Base-by-base conservation (phyloP, 768 basidiomycete species). In the Tricholoma furcatifolium region DNA sequence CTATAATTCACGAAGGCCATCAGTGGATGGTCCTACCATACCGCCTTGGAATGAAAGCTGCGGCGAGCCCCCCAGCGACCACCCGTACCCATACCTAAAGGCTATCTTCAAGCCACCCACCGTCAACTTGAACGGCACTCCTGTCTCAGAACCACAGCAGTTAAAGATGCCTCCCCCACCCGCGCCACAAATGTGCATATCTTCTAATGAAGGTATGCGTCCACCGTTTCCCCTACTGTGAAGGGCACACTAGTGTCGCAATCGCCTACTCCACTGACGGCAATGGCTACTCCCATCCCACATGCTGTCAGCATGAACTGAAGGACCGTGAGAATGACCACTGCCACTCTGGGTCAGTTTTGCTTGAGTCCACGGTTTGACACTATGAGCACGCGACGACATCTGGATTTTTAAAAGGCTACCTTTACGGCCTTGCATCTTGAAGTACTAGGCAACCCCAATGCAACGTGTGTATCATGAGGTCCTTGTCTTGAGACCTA, bases 81-180 rank as follows among this genome's bases (percentile, higher is more conserved):
- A 49, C 50, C 38, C 2, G 50, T 51, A n/a, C 53, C 50, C 23
- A 59, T 47, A 4, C 55, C 53, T 14, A 62, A 52, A 47, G 51
- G 52, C 14, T 54, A 54, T 23, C 49, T 53, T 23, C 59, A 53
- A 53, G 18, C 32, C 53, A n/a, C 35, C 57, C 3, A 56, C 55
- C 10, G 44, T 65, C 7, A 76, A n/a, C n/a, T n/a, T n/a, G n/a
- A n/a, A 73, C 53, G 83, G 77, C 6, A 74, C 80, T 0, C 78
- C 84, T 0, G 74, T 87, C n/a, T 73, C 85, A 1, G 74, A 84
- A 61, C 77, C 78, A 43, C 76, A 82, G 12, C 82, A 81, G 62
- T 85, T 85, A 72, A 79, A 81, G 63, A 77, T 87, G 71, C 81
- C 81, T 1, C 79, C 84, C 0, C 78, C 84, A 12, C 67, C 69